Evolutionary conservation across 2,329 filamentous ascomycete species (phyloP).

Genomic region (Pezicula rhizophila): DNA sequence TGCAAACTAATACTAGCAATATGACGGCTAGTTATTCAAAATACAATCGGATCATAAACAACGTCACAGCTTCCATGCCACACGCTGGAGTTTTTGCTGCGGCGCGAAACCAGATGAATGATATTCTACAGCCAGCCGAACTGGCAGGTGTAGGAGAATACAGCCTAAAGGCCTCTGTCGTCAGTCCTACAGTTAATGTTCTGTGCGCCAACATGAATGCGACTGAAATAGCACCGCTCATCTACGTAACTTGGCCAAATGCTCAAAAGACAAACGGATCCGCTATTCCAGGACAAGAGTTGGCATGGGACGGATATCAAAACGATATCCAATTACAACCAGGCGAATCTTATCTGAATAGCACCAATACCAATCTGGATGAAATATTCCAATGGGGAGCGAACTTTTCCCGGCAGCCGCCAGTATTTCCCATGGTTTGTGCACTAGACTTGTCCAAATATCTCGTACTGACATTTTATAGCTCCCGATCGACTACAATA

Average conservation of each 20-base stretch:
- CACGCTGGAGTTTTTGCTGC: conserved; percentile 63
- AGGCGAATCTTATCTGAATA: conserved; percentile 40
- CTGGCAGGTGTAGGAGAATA: conserved; percentile 64
- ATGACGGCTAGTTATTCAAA: conserved; percentile 43
- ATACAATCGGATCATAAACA: conserved; percentile 59
- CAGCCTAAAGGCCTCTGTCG: conserved; percentile 59
- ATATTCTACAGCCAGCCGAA: conserved; percentile 63
- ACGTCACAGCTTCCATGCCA: conserved; percentile 72
- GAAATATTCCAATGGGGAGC: conserved; percentile 64
- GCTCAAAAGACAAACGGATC: conserved; percentile 27
- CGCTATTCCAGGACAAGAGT: conserved; percentile 29
- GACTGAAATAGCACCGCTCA: conserved; percentile 54
- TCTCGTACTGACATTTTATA: conserved; percentile 15
- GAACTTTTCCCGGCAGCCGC: conserved; percentile 43
- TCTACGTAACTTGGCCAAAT: conserved; percentile 57
- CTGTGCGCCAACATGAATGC: conserved; percentile 62
- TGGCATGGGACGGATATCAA: conserved; percentile 32
- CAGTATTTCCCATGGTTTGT: conserved; percentile 43
- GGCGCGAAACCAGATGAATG: conserved; percentile 53
- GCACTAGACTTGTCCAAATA: conserved; percentile 28
- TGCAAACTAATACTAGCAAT: conserved; percentile 48
- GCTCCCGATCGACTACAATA: conserved; percentile 60
- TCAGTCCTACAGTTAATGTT: conserved; percentile 66
- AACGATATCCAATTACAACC: conserved; percentile 30
- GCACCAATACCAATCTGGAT: conserved; percentile 58